phyloP scores from a whole-genome alignment of 2,329 filamentous ascomycete genomes.

The Penicillium expansum region DNA sequence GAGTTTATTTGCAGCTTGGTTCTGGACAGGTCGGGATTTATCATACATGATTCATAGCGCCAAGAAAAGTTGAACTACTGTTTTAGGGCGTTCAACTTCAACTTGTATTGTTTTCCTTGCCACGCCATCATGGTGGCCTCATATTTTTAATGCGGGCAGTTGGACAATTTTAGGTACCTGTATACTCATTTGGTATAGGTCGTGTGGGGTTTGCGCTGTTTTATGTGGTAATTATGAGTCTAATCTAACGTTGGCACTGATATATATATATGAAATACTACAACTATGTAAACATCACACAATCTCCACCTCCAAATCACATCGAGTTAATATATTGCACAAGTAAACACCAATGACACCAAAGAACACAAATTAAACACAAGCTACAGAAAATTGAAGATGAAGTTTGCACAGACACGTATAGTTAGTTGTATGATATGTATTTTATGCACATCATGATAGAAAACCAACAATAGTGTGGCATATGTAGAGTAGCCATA shows the following conservation, averaged over 20 bases:
- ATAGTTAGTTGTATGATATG: background rate
- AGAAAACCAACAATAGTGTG: too few relatives aligned
- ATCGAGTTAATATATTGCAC: fast-evolving
- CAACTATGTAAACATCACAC: too few relatives aligned
- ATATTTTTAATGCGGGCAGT: fast-evolving
- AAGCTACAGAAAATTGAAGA: background rate
- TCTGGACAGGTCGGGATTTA: background rate
- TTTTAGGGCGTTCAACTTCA: background rate
- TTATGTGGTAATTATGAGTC: background rate
- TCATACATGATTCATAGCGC: background rate
- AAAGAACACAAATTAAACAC: background rate
- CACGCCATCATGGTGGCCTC: background rate
- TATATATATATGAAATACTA: too few relatives aligned
- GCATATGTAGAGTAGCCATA: background rate
- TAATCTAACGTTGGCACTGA: fast-evolving
- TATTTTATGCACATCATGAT: background rate
- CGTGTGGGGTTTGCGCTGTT: background rate
- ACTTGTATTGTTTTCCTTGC: background rate
- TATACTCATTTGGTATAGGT: fast-evolving
- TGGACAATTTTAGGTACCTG: fast-evolving
- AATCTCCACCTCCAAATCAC: background rate
- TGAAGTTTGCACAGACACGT: too few relatives aligned
- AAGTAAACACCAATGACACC: background rate
- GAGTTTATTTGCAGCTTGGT: background rate
- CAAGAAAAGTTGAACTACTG: background rate